A percentile compares a stretch with the other conserved stretches of the same genome.
phyloP scores from a whole-genome alignment of 768 basidiomycete genomes.

The Royoungia palumana region DNA sequence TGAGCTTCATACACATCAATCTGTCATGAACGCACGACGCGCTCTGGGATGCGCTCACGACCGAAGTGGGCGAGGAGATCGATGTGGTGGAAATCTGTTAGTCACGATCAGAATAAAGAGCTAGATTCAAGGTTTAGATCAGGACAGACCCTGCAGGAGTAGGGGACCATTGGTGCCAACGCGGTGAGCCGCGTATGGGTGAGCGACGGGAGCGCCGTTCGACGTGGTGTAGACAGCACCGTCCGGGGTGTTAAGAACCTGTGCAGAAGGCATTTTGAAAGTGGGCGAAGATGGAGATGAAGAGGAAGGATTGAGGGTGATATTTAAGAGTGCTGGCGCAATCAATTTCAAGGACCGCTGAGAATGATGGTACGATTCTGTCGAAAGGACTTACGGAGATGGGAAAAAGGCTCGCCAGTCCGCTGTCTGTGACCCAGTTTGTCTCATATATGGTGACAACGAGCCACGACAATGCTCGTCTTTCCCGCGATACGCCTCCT shows the following conservation, averaged over 20 bases:
- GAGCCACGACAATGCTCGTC: too few species aligned
- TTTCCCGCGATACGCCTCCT: too few species aligned
- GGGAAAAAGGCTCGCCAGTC: conserved; percentile 3
- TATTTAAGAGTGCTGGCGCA: conserved; percentile 10
- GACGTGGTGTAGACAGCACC: conserved; percentile 79
- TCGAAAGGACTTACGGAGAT: background rate
- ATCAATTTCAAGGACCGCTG: conserved; percentile 28
- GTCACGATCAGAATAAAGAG: conserved; percentile 14
- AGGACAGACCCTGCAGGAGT: conserved; percentile 70
- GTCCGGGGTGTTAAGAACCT: conserved; percentile 53
- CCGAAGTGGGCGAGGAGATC: conserved; percentile 91
- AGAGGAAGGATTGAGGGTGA: background rate
- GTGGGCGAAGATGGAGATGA: conserved; percentile 1
- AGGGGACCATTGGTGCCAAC: conserved; percentile 77
- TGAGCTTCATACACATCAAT: background rate
- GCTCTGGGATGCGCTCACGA: conserved; percentile 94
- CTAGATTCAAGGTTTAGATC: background rate
- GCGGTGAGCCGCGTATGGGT: conserved; percentile 79
- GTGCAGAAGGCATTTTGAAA: conserved; percentile 60
- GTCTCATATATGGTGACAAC: conserved; percentile 8
- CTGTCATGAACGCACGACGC: conserved; percentile 55
- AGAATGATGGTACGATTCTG: conserved; percentile 14
- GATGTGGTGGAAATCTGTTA: conserved; percentile 82
- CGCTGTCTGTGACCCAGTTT: conserved; percentile 5
- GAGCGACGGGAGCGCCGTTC: conserved; percentile 70